A percentile compares a stretch with the other conserved stretches of the same genome.
Evolutionary conservation across 805 yeast genomes (phyloP).

Genomic region (Candida fluviatilis): DNA sequence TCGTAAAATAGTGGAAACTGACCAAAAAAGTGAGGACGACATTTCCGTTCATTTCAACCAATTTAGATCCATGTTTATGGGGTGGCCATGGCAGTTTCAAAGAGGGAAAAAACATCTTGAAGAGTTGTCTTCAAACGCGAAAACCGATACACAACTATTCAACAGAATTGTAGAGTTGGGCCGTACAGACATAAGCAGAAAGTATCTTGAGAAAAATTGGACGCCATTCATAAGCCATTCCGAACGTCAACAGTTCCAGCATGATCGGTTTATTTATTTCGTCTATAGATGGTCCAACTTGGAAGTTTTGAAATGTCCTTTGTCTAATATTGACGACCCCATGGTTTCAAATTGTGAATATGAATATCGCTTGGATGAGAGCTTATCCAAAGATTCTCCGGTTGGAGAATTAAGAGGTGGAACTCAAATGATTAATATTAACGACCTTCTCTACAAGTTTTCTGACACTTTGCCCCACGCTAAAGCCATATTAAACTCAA

Average conservation of each 20-base stretch:
- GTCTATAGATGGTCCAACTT: slow-evolving; percentile 31
- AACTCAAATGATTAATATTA: slow-evolving; percentile 26
- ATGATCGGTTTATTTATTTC: slow-evolving; percentile 26
- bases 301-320: slow-evolving; percentile 23
- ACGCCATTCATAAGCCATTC: slow-evolving; percentile 30
- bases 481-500: slow-evolving; percentile 7
- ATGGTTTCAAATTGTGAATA: slow-evolving; percentile 3
- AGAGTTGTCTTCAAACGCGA: slow-evolving; percentile 10
- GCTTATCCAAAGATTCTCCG: neutral
- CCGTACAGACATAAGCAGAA: slow-evolving; percentile 8
- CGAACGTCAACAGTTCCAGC: slow-evolving; percentile 17
- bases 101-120: slow-evolving; percentile 26
- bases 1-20: slow-evolving; percentile 8
- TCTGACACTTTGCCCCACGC: slow-evolving; percentile 13
- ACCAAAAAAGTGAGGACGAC: slow-evolving; percentile 2
- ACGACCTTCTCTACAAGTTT: slow-evolving; percentile 12
- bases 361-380: slow-evolving; percentile 4
- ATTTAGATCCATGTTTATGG: slow-evolving; percentile 26
- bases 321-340: slow-evolving; percentile 10
- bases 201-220: slow-evolving; percentile 33
- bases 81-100: slow-evolving; percentile 32
- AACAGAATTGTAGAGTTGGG: slow-evolving; percentile 18
- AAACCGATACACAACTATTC: slow-evolving; percentile 14
- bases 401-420: slow-evolving; percentile 37
- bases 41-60: slow-evolving; percentile 4